These are phyloP conservation scores for Neopestalotiopsis rosae DNA, from an alignment of 2,329 filamentous ascomycete genomes.

Conservation along the genomic window DNA sequence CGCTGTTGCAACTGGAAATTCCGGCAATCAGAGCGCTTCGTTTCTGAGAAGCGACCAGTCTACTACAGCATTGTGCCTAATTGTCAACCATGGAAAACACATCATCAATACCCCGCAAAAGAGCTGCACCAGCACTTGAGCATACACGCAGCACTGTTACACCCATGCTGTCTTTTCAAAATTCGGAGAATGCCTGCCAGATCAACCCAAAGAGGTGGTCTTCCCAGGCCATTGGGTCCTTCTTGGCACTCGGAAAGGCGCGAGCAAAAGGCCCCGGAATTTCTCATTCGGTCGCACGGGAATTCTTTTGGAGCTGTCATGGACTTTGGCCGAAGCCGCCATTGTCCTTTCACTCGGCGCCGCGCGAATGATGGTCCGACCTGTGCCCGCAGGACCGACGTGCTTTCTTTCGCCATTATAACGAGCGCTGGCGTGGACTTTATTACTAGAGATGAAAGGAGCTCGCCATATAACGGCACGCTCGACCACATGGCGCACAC, in stretches of 20 bases:
- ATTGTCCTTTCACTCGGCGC: background rate
- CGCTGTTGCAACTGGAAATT: background rate
- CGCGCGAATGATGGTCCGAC: conserved; percentile 14
- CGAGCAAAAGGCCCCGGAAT: background rate
- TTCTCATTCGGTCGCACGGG: conserved; percentile 8
- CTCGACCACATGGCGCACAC: background rate
- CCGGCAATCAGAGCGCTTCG: conserved; percentile 15
- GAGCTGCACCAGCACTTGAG: background rate
- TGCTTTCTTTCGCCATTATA: background rate
- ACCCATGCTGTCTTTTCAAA: background rate
- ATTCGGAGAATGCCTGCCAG: conserved; percentile 15
- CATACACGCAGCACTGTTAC: background rate
- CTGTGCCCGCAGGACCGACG: background rate
- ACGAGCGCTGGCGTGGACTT: background rate
- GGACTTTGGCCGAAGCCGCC: background rate
- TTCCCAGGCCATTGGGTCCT: background rate
- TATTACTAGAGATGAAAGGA: background rate
- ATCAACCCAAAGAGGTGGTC: background rate
- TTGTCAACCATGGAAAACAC: background rate
- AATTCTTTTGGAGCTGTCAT: background rate
- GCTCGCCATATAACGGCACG: background rate
- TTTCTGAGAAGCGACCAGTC: background rate
- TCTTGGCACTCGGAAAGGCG: background rate
- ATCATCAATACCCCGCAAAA: conserved; percentile 1
- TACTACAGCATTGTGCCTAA: conserved; percentile 11